phyloP scores from a whole-genome alignment of 2,329 filamentous ascomycete species.

The Hyphodiscus sp. region DNA sequence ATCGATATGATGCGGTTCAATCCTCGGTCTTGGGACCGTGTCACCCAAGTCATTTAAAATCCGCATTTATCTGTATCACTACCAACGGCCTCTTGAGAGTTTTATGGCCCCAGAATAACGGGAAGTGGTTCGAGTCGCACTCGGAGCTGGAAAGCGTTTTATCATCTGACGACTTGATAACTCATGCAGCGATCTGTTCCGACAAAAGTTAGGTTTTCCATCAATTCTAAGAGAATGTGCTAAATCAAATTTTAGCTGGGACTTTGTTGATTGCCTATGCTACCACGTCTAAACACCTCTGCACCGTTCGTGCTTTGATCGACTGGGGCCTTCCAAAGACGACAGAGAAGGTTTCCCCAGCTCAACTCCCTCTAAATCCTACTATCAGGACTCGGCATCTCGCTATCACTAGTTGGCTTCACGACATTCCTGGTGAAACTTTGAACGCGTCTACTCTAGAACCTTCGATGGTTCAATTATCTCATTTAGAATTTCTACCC shows the following conservation, averaged over 20 bases:
- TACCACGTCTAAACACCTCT: constrained; percentile 65
- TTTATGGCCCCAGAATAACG: constrained; percentile 69
- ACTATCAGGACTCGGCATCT: constrained; percentile 49
- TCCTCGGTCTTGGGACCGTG: constrained; percentile 63
- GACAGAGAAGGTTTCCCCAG: constrained; percentile 47
- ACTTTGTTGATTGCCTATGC: constrained; percentile 60
- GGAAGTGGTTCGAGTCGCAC: constrained; percentile 63
- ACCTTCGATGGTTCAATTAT: constrained; percentile 55
- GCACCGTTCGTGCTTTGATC: constrained; percentile 66
- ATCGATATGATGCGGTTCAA: constrained; percentile 62
- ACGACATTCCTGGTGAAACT: constrained; percentile 16
- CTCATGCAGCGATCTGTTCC: constrained; percentile 69
- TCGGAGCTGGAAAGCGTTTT: constrained; percentile 69
- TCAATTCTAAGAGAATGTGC: neutral
- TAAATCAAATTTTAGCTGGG: constrained; percentile 23
- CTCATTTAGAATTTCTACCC: constrained; percentile 68
- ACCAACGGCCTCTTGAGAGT: constrained; percentile 67
- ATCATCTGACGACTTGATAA: constrained; percentile 68
- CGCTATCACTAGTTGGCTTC: constrained; percentile 48
- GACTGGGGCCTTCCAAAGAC: constrained; percentile 62
- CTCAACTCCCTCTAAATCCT: constrained; percentile 42
- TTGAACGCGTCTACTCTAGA: constrained; percentile 39
- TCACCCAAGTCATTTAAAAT: constrained; percentile 65
- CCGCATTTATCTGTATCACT: constrained; percentile 71
- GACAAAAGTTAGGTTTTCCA: constrained; percentile 57